phyloP scores from a whole-genome alignment of 2,329 filamentous ascomycete genomes.

The Paramyrothecium roridum region DNA sequence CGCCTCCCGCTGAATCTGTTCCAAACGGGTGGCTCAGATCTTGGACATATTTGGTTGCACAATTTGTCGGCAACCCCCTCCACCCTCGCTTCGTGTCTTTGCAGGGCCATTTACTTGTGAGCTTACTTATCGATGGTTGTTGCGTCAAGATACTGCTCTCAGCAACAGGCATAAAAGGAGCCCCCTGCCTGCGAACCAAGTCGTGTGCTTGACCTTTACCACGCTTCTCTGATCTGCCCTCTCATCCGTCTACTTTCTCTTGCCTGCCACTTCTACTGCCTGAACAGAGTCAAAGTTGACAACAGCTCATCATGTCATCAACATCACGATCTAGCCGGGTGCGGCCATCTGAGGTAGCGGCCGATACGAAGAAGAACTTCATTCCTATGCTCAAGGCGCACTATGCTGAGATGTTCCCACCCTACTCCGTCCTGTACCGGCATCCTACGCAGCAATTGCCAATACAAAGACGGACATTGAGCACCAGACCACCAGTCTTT shows the following conservation, averaged over 20 bases:
- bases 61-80: slow-evolving; percentile 23
- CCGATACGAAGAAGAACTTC: slow-evolving; percentile 68
- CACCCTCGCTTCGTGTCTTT: slow-evolving; percentile 19
- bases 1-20: slow-evolving; percentile 28
- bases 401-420: slow-evolving; percentile 51
- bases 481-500: slow-evolving; percentile 41
- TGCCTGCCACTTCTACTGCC: background rate
- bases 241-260: background rate
- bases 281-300: background rate
- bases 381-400: slow-evolving; percentile 61
- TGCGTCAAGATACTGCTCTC: background rate
- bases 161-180: background rate
- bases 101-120: too few species aligned
- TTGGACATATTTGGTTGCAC: slow-evolving; percentile 31
- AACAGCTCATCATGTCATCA: slow-evolving; percentile 4
- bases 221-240: background rate
- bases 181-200: background rate
- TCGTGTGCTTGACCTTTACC: background rate
- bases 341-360: slow-evolving; percentile 59
- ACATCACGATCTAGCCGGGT: slow-evolving; percentile 25
- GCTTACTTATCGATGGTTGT: background rate
- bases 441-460: slow-evolving; percentile 45
- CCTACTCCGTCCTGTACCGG: slow-evolving; percentile 57
- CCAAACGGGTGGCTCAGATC: slow-evolving; percentile 32
- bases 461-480: slow-evolving; percentile 29